Evolutionary conservation across 345 rosid species (phyloP), one percentile per base, ranked within the genome.

Genomic region (Populus simonii): DNA sequence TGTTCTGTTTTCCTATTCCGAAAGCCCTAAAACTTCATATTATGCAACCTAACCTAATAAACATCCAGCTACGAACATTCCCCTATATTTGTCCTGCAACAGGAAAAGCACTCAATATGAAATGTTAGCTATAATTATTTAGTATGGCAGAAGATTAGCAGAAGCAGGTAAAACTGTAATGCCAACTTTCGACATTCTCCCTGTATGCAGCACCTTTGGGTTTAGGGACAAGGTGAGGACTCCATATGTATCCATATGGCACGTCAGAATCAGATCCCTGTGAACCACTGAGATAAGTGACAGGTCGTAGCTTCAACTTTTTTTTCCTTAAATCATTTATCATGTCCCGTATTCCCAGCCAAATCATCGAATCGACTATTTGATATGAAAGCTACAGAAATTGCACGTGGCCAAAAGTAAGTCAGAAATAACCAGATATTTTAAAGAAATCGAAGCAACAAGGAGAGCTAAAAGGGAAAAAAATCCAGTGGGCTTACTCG

Each of bases 271-370:
- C 98, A 79, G 89, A 89, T 69, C 92, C 95, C 74, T 96, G 97
- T 62, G 99, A 89, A 80, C 99, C 98, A 87, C 99, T 96, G 83
- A 96, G 92, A 86, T 96, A 96, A 22, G 98, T 96, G 49, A 96
- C 97, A 74, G 99, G 99, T 11, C 98, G 92, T 71, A 94, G 90
- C 87, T 86, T 92, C 89, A 96, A 77, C 84, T 84, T 96, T 82
- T 94, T 96, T 80, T 96, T 96, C 81, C 98, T 87, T 71, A 94
- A 79, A 80, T 96, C 98, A 85, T 96, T 96, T 75, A 96, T 85
- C 95, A 96, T 91, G 85, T 96, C 99, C 70, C 97, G 92, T 73
- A 94, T 94, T 63, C 99, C 99, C 83, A 96, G 97, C 99, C 99
- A 96, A 81, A 96, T 92, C 84, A 96, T 45, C 8, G 99, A 96